Evolutionary conservation across 129 eudicot species (phyloP), one percentile per base, ranked within the genome.

Genomic region (Chrysanthemum makinoi): DNA sequence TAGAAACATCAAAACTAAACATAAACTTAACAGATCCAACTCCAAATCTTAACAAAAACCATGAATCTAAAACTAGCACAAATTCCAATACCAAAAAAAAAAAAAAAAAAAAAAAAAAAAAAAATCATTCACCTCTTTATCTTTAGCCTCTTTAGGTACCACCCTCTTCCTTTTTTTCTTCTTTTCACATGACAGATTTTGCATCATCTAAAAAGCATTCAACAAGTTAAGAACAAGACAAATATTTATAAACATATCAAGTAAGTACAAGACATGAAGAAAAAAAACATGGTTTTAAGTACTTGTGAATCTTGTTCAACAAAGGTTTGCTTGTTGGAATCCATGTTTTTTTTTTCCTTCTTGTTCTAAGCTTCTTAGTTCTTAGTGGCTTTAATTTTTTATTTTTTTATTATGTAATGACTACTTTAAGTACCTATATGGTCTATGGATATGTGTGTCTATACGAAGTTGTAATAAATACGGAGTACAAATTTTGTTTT

Each of bases 271-370:
- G 35, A 77, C 57, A 77, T 50, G 65, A 61, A 44, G 58, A n/a
- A 9, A 16, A 2, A 75, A 66, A 39, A 77, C 65, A 69, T 70
- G 44, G 53, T 51, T 6, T 47, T 16, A 71, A 54, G 57, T 55
- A 78, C 81, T 72, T 78, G 77, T 78, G 67, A 65, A 71, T 78
- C 77, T 78, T 78, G 81, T 78, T 78, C 81, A 60, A 44, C 67
- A 59, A 72, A 53, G 49, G 62, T 64, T 77, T 78, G 77, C 72
- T 64, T 64, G 77, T 64, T 53, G 72, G 76, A 64, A 70, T 78
- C 81, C 81, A 78, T 78, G 81, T 78, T 63, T 78, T 77, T 66
- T 66, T 63, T 67, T 53, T 58, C 64, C 59, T 63, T 67, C 53
- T 77, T 76, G 76, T 62, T 62, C 55, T 48, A 62, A 71, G 68